Evolutionary conservation across 768 basidiomycete species (phyloP), one percentile per base, ranked within the genome.

Genomic region (Lyophyllum decastes): DNA sequence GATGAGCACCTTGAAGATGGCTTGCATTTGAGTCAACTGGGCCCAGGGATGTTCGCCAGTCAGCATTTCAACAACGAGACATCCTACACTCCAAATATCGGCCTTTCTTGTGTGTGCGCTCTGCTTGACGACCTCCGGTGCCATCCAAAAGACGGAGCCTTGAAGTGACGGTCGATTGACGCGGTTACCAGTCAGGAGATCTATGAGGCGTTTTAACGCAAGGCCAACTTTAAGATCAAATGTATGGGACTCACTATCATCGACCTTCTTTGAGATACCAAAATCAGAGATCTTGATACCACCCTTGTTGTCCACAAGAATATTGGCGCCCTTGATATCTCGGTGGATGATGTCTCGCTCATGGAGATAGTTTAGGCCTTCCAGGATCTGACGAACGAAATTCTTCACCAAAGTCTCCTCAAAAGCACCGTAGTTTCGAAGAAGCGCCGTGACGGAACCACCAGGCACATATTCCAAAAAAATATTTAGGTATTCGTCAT

Each of bases 111-210:
- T 95, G 68, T 97, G 93, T 0, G 87, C 84, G 24, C 88, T 94
- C 76, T 99, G 97, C 68, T 95, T 95, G 58, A 98, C 97, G 19
- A 98, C 94, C 73, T 98, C 96, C 0, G 96, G 96, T 0, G 96
- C 96, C 96, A 98, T 98, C 96, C 96, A 98, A 74, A 97, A 98
- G 11, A 98, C 95, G 1, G 95, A 97, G 2, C 97, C 97, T 72
- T 98, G 97, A 5, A 98, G 76, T 1, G 97, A 98, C 4, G 94
- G 92, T 7, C 97, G 82, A 69, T 98, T 89, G 44, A 87, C 82
- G 22, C 89, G 86, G 55, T 89, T 86, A 11, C 87, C 87, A 22
- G 75, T 73, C 44, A 82, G 59, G 34, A 82, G 70, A 66, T 78
- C 78, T 81, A 55, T 12, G 19, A 55, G 49, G 56, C 35, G 2